Evolutionary conservation across 75 land plant species (phyloP), one percentile per base, ranked within the genome.

Genomic region (Chamaecyparis obtusa): DNA sequence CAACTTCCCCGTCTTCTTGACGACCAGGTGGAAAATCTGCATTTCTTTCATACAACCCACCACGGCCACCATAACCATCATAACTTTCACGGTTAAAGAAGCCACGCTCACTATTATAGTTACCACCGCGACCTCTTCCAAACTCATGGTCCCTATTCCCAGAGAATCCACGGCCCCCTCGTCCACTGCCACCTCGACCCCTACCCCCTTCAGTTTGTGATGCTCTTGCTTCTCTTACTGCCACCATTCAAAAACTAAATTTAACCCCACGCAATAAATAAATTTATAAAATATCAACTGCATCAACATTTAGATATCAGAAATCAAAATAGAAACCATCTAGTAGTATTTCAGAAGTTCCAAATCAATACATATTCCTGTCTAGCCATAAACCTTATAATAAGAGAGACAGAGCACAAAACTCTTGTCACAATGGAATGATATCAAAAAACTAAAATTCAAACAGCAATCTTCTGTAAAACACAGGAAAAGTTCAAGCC

Each of bases 131-230:
- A 21, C 86, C 89, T 35, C 90, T 51, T 24, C 88, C 91, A 30
- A 46, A 81, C n/a, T 81, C 83, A 32, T 81, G 83, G 16, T 81
- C 83, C 48, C 83, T 43, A 5, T 81, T 81, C 11, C 83, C 81
- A 21, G 2, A 51, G 54, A 41, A 78, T 78, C 81, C 83, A 81
- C 83, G 83, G 83, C 83, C 87, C 21, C 92, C 92, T 57, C 89
- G 88, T 41, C 91, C 88, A 60, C 69, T 64, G 69, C 91, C 92
- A 46, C 91, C 89, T 19, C 89, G 71, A 33, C 91, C 85, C 46
- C 91, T 85, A 24, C 92, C 86, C 9, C 92, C 86, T 48, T 85
- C 91, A 74, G 57, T 87, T 69, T 87, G 89, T 3, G 83, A 21
- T 27, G 51, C 5, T 46, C 83, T 81, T 3, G 71, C 55, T 56